A percentile compares a stretch with the other conserved stretches of the same genome.
Evolutionary conservation across 495 filamentous ascomycete species (phyloP).

Genomic region (Trichocladium antarcticum): DNA sequence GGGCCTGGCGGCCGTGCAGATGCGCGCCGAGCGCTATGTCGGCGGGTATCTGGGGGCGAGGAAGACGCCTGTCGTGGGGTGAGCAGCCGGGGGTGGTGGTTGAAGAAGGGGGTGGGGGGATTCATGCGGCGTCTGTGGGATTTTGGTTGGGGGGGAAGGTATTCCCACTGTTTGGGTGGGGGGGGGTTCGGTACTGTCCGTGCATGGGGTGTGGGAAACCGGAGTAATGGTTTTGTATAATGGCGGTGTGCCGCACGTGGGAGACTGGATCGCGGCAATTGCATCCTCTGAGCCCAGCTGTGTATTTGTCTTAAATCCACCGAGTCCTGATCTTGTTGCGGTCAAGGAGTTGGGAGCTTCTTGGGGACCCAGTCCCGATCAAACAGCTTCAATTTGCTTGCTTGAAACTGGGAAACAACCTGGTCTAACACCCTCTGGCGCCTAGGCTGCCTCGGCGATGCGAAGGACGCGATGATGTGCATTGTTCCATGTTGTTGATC

Average conservation of each 20-base stretch:
- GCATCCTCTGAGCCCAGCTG: background rate
- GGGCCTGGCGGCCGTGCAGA: constrained; percentile 29
- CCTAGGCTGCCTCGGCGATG: too few species aligned
- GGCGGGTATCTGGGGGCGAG: constrained; percentile 15
- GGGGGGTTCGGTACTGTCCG: background rate
- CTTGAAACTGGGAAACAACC: background rate
- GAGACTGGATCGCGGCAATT: background rate
- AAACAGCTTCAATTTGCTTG: background rate
- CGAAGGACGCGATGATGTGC: too few species aligned
- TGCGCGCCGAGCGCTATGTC: constrained; percentile 30
- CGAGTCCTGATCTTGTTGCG: background rate
- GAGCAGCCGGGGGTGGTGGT: background rate
- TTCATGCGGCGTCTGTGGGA: background rate
- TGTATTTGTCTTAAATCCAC: too few species aligned
- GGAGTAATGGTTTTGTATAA: too few species aligned
- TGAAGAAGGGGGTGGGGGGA: too few species aligned
- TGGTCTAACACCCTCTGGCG: background rate
- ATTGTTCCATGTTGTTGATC: too few species aligned
- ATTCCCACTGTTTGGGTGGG: background rate
- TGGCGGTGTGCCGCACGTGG: too few species aligned
- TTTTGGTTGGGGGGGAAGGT: background rate
- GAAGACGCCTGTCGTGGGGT: constrained; percentile 13
- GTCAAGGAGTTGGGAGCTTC: background rate
- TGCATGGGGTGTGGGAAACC: background rate
- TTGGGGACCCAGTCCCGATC: background rate